A percentile compares a stretch with the other conserved stretches of the same genome.
These are phyloP conservation scores for Polysphondylium violaceum DNA, from an alignment of 78 protist genomes.

Conservation along the genomic window DNA sequence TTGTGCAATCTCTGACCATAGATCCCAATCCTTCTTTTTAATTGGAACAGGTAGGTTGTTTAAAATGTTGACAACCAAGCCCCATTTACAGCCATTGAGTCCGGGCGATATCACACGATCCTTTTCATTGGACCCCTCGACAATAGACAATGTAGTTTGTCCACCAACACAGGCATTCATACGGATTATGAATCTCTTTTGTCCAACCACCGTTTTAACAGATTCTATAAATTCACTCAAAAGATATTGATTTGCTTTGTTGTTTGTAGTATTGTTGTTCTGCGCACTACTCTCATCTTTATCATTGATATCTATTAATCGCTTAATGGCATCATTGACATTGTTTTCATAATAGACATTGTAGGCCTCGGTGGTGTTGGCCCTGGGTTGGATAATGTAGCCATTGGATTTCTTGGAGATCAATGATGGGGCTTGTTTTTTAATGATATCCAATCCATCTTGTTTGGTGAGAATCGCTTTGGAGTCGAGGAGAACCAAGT, in stretches of 20 bases:
- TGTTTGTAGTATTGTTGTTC: neutral
- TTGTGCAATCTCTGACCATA: constrained; percentile 19
- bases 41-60: neutral
- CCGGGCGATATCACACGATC: constrained; percentile 44
- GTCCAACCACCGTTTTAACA: neutral
- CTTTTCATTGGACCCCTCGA: neutral
- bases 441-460: neutral
- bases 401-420: neutral
- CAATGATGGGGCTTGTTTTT: constrained; percentile 15
- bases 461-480: neutral
- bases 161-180: constrained; percentile 47
- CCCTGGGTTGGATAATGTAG: constrained; percentile 9
- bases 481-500: neutral
- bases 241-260: constrained; percentile 1
- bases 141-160: constrained; percentile 30
- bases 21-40: constrained; percentile 4
- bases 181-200: constrained; percentile 1
- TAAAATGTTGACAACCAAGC: neutral
- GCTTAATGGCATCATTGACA: neutral
- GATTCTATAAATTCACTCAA: constrained; percentile 8
- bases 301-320: neutral
- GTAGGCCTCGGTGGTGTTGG: constrained; percentile 31
- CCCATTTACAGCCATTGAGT: constrained; percentile 12
- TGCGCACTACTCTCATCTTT: neutral
- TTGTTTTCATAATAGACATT: neutral